phyloP scores from a whole-genome alignment of 1,284 basidiomycete species.

The Naganishia liquefaciens region DNA sequence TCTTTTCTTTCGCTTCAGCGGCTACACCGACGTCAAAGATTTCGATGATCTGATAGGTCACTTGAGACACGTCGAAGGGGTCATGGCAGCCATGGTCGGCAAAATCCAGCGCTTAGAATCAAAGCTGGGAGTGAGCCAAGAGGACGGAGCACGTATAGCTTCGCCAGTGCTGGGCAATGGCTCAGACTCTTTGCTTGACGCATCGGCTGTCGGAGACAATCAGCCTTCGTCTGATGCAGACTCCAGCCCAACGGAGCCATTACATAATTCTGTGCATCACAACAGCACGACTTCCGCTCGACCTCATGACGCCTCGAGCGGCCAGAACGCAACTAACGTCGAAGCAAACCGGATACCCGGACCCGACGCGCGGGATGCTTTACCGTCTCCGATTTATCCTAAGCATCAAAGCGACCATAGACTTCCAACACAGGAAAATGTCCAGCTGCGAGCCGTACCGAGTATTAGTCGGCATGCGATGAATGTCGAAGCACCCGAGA shows the following conservation, averaged over 20 bases:
- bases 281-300: no score
- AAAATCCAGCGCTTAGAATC: not conserved
- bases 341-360: not conserved
- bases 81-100: slow-evolving; percentile 1
- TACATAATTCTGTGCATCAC: no score
- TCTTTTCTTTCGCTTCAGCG: not conserved
- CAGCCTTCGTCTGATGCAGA: no score
- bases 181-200: not conserved
- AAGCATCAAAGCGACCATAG: not conserved
- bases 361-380: not conserved
- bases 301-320: no score
- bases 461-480: not conserved
- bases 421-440: not conserved
- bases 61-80: slow-evolving; percentile 10
- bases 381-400: not conserved
- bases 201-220: not conserved
- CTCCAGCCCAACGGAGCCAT: no score
- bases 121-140: not conserved
- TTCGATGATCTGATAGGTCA: slow-evolving; percentile 17
- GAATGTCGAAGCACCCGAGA: not conserved
- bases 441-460: not conserved
- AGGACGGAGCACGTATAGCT: not conserved
- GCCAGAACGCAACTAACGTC: not conserved
- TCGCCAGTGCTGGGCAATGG: not conserved
- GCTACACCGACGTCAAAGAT: slow-evolving; percentile 20